Percentiles rank a stretch among this genome's conserved stretches.
Conservation (phyloP, 176 grass and related monocot genomes). For the Poa annua region DNA sequence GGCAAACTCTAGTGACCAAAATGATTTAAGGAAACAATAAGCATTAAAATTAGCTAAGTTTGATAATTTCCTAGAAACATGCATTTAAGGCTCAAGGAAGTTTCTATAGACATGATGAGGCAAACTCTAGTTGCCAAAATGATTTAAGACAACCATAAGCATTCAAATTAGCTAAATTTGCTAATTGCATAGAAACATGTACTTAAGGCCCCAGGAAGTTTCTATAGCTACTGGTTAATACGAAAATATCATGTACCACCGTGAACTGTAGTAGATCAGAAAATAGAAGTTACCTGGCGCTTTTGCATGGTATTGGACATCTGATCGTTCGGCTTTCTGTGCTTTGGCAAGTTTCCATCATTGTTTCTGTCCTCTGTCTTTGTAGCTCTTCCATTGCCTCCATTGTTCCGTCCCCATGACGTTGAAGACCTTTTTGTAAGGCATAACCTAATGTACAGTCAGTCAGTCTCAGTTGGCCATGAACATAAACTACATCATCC, state of each 20-base stretch:
- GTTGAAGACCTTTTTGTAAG: constrained; percentile 34
- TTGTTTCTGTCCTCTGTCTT: constrained; percentile 38
- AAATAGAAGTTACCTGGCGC: constrained; percentile 41
- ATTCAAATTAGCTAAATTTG: neutral
- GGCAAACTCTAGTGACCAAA: neutral
- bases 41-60: neutral
- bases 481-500: neutral
- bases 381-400: constrained; percentile 51
- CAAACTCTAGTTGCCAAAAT: no score
- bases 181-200: neutral
- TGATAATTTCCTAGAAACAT: neutral
- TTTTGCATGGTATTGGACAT: constrained; percentile 64
- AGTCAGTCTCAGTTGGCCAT: neutral
- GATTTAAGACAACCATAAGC: neutral
- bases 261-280: constrained; percentile 11
- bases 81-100: neutral
- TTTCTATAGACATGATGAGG: neutral
- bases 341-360: constrained; percentile 53
- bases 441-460: neutral
- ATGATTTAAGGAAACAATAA: neutral
- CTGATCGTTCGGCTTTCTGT: constrained; percentile 37
- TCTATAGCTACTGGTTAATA: neutral
- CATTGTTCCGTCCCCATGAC: constrained; percentile 17
- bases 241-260: neutral
- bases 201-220: neutral